Percentiles rank a stretch among this genome's conserved stretches.
Evolutionary conservation across 805 yeast genomes (phyloP).

Genomic region (Kurtzmaniella fragi): DNA sequence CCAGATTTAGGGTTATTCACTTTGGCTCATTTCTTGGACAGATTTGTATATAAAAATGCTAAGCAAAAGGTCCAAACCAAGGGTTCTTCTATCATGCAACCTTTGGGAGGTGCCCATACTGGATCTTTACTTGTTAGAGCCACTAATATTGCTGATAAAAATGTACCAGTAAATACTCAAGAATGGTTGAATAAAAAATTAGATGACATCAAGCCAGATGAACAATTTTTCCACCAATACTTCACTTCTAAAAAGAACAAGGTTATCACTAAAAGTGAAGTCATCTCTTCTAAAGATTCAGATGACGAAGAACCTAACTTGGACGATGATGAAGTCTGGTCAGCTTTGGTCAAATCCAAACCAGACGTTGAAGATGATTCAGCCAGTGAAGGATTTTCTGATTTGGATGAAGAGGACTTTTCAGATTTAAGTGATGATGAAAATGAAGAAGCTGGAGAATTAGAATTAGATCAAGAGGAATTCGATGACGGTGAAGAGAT

Average conservation of each 20-base stretch:
- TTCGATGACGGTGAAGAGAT: constrained; percentile 18
- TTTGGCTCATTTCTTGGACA: constrained; percentile 84
- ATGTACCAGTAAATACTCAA: constrained; percentile 76
- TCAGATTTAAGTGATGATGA: constrained; percentile 40
- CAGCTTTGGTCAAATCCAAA: constrained; percentile 67
- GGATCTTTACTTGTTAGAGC: constrained; percentile 65
- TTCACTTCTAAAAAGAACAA: constrained; percentile 57
- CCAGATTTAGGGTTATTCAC: constrained; percentile 92
- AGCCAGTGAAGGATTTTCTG: constrained; percentile 29
- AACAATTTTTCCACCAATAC: constrained; percentile 81
- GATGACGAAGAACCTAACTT: constrained; percentile 40
- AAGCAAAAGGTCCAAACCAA: constrained; percentile 68
- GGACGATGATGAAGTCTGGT: constrained; percentile 74
- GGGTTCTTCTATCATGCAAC: constrained; percentile 97
- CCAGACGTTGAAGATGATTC: constrained; percentile 61
- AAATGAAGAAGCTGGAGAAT: constrained; percentile 29
- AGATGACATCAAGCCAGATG: constrained; percentile 76
- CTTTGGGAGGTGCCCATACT: constrained; percentile 80
- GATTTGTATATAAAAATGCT: constrained; percentile 92
- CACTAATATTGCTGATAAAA: constrained; percentile 36
- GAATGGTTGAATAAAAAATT: constrained; percentile 72
- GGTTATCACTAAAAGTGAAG: constrained; percentile 17
- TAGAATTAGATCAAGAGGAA: constrained; percentile 14
- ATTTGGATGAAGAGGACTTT: constrained; percentile 43
- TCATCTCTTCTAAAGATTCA: constrained; percentile 19